Evolutionary conservation across 108 stramenopile genomes (phyloP), one percentile per base, ranked within the genome.

Genomic region (Aurantiochytrium sp.): DNA sequence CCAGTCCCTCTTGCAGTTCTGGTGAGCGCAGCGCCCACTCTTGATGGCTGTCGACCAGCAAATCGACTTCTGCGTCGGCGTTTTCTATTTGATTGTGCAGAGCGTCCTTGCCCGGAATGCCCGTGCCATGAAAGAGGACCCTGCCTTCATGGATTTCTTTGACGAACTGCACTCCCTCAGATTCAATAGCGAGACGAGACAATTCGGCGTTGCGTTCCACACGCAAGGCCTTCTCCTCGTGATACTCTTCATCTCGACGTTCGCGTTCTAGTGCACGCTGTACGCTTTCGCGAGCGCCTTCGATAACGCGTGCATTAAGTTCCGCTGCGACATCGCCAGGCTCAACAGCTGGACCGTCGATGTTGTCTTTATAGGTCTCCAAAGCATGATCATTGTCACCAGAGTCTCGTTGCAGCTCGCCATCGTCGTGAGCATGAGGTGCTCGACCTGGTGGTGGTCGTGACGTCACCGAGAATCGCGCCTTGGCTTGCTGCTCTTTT

Each of bases 101-200:
- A 8, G 18, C 49, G 5, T 83, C 76, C 76, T 53, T 53, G 19
- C 28, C 28, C 16, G 76, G 23, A 12, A 83, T 43, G 6, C 76
- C 76, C 12, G 76, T 83, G 45, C 76, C 76, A 83, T 83, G 49
- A 53, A 83, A 83, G 51, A 83, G 76, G 25, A 47, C 76, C 28
- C 76, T 47, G 6, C 76, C 76, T 16, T 53, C 76, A 35, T 83
- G 76, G 25, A 47, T 47, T 23, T 4, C 19, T 12, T 45, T 43
- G 25, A 83, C 76, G 51, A 83, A 83, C 49, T 21, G 3, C 23
- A 45, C 18, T 6, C 76, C 76, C 19, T 83, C 49, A 2, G 45
- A 14, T 2, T 45, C n/a, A 8, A 83, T 12, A 4, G 45, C 51
- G 4, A 83, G 6, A 53, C 76, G 76, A 8, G 19, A 43, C 23